phyloP scores from a whole-genome alignment of 106 monocot genomes.

The Acanthochlamys bracteata region DNA sequence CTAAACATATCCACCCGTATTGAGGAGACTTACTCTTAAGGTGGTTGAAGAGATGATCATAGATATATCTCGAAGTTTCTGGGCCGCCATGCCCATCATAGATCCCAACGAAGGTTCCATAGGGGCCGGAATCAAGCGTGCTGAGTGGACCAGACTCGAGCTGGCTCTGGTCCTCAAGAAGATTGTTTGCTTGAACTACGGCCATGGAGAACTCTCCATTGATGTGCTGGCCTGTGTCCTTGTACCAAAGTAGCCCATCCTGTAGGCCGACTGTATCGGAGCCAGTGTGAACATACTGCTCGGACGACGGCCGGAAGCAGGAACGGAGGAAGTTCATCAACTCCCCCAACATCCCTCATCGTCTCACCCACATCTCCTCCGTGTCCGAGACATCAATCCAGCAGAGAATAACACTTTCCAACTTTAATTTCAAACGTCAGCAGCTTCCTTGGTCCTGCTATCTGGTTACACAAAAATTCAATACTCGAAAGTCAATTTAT shows the following conservation, averaged over 20 bases:
- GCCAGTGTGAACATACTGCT: conserved; percentile 15
- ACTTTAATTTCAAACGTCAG: too few relatives aligned
- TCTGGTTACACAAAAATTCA: too few relatives aligned
- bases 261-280: conserved; percentile 19
- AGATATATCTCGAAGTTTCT: conserved; percentile 35
- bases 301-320: conserved; percentile 24
- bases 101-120: conserved; percentile 38
- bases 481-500: too few relatives aligned
- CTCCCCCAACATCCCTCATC: conserved; percentile 40
- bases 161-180: conserved; percentile 47
- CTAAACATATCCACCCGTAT: neutral
- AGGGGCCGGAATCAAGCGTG: conserved; percentile 26
- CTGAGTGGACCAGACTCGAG: conserved; percentile 40
- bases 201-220: conserved; percentile 48
- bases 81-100: conserved; percentile 50
- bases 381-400: conserved; percentile 8
- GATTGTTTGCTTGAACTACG: conserved; percentile 41
- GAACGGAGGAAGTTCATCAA: conserved; percentile 39
- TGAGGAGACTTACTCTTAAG: conserved; percentile 26
- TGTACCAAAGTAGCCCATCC: conserved; percentile 50
- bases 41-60: conserved; percentile 30
- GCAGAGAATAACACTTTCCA: too few relatives aligned
- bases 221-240: conserved; percentile 31
- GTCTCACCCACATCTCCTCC: conserved; percentile 25
- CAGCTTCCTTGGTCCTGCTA: too few relatives aligned